Conservation (phyloP, 768 basidiomycete species). For the Crucibulum laeve region DNA sequence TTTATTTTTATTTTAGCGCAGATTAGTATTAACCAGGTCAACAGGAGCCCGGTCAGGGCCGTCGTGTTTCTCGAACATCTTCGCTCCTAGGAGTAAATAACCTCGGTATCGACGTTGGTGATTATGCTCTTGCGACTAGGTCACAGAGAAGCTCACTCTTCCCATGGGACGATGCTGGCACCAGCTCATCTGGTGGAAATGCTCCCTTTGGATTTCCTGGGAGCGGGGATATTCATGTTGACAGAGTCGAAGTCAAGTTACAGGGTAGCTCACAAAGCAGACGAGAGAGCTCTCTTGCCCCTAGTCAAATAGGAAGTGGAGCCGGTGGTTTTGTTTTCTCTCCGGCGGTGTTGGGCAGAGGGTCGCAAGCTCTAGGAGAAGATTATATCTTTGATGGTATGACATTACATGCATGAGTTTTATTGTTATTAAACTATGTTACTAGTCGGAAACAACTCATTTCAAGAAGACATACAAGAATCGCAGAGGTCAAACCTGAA, state of each 20-base stretch:
- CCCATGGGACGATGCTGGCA: conserved; percentile 81
- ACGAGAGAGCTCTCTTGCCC: conserved; percentile 52
- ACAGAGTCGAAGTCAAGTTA: conserved; percentile 47
- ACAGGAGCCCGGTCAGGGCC: conserved; percentile 87
- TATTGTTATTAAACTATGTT: conserved; percentile 3
- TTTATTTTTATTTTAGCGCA: background rate
- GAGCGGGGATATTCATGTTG: conserved; percentile 45
- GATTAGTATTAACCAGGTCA: background rate
- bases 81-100: conserved; percentile 43
- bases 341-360: conserved; percentile 40
- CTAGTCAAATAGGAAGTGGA: conserved; percentile 41
- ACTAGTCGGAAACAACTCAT: conserved; percentile 9
- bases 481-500: conserved; percentile 55
- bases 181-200: conserved; percentile 52
- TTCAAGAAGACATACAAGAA: conserved; percentile 26
- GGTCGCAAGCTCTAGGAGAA: conserved; percentile 44
- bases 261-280: conserved; percentile 52
- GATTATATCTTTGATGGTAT: conserved; percentile 68
- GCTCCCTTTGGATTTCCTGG: conserved; percentile 26
- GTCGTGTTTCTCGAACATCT: conserved; percentile 57
- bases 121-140: conserved; percentile 32
- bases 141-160: conserved; percentile 72
- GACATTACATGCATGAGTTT: conserved; percentile 7
- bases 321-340: conserved; percentile 42
- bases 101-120: conserved; percentile 39